Evolutionary conservation across 1,284 basidiomycete species (phyloP).

Genomic region (Takashimella tepidaria): DNA sequence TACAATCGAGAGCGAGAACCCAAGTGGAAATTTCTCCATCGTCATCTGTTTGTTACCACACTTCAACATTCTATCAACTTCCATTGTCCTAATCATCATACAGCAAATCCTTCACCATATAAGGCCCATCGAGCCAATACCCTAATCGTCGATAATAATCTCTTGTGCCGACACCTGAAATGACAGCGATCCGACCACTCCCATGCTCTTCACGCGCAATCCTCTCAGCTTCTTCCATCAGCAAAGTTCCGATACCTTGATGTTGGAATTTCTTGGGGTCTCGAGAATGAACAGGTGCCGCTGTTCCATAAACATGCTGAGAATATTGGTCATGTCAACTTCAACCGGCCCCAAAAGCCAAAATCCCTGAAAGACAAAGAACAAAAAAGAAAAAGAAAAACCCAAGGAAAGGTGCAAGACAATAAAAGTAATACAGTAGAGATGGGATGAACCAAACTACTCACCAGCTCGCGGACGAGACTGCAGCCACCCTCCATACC

Average conservation of each 20-base stretch:
- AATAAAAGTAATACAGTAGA: no score
- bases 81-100: background rate
- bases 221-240: conserved; percentile 99
- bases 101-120: conserved; percentile 75
- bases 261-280: conserved; percentile 99
- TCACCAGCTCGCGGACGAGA: conserved; percentile 80
- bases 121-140: conserved; percentile 91
- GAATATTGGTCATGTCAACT: background rate
- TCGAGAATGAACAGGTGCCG: conserved; percentile 91
- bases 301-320: conserved; percentile 93
- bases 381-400: no score
- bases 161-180: conserved; percentile 89
- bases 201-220: conserved; percentile 98
- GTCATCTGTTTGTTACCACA: no score
- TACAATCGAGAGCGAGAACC: no score
- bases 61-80: background rate
- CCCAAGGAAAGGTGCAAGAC: no score
- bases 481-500: conserved; percentile 74
- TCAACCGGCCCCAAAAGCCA: background rate
- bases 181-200: conserved; percentile 77
- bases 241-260: conserved; percentile 92
- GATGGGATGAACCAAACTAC: conserved; percentile 14
- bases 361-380: background rate
- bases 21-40: no score
- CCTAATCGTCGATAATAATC: conserved; percentile 92